Evolutionary conservation across 2,329 filamentous ascomycete species (phyloP).

Genomic region (Stagonosporopsis chrysanthemi): DNA sequence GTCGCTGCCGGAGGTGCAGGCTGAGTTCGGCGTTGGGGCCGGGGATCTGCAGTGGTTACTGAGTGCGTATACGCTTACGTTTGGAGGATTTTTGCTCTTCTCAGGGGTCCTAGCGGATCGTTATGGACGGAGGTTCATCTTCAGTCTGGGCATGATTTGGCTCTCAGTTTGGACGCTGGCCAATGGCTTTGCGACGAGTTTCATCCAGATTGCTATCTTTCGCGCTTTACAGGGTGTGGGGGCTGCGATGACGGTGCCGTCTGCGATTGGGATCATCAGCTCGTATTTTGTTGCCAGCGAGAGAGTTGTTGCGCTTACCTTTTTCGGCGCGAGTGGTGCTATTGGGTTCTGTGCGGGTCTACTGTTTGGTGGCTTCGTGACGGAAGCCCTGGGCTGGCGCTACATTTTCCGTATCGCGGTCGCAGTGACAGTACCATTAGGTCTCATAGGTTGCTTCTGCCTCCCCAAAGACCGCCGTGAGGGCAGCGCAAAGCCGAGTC

Average conservation of each 20-base stretch:
- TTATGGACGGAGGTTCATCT: constrained; percentile 10
- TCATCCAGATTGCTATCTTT: constrained; percentile 17
- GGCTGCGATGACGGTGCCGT: constrained; percentile 16
- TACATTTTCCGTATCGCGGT: constrained; percentile 17
- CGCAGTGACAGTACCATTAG: constrained; percentile 6
- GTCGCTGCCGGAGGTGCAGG: constrained; percentile 16
- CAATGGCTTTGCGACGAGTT: constrained; percentile 12
- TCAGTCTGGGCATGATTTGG: constrained; percentile 15
- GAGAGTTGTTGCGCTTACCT: constrained; percentile 11
- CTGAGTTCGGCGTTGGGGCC: constrained; percentile 13
- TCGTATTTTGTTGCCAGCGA: constrained; percentile 17
- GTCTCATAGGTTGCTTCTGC: constrained; percentile 5
- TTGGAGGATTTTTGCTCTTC: constrained; percentile 14
- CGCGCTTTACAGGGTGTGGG: constrained; percentile 16
- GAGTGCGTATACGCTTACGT: constrained; percentile 15
- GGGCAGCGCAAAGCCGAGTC: constrained; percentile 15
- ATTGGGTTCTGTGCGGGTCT: constrained; percentile 14
- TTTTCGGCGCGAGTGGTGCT: constrained; percentile 17
- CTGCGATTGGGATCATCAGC: constrained; percentile 17
- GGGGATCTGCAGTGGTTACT: constrained; percentile 16
- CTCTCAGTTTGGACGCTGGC: constrained; percentile 16
- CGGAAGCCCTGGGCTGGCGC: constrained; percentile 15
- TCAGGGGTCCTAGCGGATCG: constrained; percentile 12
- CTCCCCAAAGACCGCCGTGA: constrained; percentile 12
- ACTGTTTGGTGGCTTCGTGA: constrained; percentile 16